phyloP scores from a whole-genome alignment of 352 stramenopile genomes.

The Pythium sp. region DNA sequence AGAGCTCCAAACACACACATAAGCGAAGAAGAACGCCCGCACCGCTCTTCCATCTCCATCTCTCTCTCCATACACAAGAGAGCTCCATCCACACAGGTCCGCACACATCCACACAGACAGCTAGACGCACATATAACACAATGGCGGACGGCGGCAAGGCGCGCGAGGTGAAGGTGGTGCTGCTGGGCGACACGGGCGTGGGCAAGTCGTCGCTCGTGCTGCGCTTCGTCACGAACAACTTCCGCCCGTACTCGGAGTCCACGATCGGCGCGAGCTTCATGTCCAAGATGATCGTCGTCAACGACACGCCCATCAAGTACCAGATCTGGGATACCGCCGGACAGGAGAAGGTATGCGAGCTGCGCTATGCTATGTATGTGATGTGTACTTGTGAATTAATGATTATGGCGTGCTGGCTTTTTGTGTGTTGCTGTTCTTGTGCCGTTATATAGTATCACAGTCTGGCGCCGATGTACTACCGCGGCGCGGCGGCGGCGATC shows the following conservation, averaged over 20 bases:
- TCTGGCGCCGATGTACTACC: slow-evolving; percentile 98
- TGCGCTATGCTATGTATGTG: slow-evolving; percentile 4
- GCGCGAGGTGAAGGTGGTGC: slow-evolving; percentile 88
- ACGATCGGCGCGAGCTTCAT: slow-evolving; percentile 98
- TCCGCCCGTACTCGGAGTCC: slow-evolving; percentile 94
- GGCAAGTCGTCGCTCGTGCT: slow-evolving; percentile 96
- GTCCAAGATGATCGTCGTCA: slow-evolving; percentile 94
- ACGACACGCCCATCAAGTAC: slow-evolving; percentile 93
- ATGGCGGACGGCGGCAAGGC: slow-evolving; percentile 78
- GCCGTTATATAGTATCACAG: slow-evolving; percentile 85
- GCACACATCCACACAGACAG: not conserved
- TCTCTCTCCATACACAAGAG: not conserved
- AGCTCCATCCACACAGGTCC: not conserved
- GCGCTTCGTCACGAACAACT: slow-evolving; percentile 97
- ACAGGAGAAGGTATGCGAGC: slow-evolving; percentile 86
- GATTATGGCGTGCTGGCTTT: not conserved
- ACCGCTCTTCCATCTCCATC: not conserved
- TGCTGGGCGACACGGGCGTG: slow-evolving; percentile 92
- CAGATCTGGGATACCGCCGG: slow-evolving; percentile 99
- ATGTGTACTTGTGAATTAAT: slow-evolving; percentile 2
- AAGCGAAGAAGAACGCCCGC: not conserved
- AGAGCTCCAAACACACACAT: not conserved
- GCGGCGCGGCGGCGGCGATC: slow-evolving; percentile 95
- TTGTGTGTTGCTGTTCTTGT: not conserved
- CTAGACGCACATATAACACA: not conserved